Conservation (phyloP, 2,329 filamentous ascomycete species). For the Penicillium sp. region DNA sequence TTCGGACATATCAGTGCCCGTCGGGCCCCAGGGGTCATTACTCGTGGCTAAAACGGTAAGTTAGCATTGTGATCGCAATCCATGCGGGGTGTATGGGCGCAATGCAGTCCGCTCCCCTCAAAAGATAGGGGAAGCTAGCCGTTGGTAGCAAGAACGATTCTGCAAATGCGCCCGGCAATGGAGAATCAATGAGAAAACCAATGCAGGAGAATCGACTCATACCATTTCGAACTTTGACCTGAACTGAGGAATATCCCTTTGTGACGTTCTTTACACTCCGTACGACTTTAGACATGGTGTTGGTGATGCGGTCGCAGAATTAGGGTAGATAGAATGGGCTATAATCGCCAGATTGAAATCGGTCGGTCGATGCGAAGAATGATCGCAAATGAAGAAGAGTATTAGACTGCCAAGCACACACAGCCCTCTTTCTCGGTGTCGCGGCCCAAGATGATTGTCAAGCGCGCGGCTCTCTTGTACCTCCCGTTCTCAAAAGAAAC, state of each 20-base stretch:
- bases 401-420: slow-evolving; percentile 23
- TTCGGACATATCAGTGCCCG: slow-evolving; percentile 97
- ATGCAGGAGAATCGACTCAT: slow-evolving; percentile 36
- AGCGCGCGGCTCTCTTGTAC: slow-evolving; percentile 10
- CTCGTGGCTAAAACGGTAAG: slow-evolving; percentile 73
- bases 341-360: slow-evolving; percentile 5
- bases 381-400: slow-evolving; percentile 6
- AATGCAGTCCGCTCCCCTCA: slow-evolving; percentile 3
- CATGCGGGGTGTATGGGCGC: slow-evolving; percentile 1
- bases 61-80: slow-evolving; percentile 15
- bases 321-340: not conserved
- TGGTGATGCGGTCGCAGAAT: slow-evolving; percentile 16
- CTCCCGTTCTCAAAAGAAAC: not conserved
- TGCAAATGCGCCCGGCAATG: not conserved
- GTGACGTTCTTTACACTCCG: slow-evolving; percentile 99
- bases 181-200: not conserved
- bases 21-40: slow-evolving; percentile 98
- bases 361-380: slow-evolving; percentile 13
- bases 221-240: slow-evolving; percentile 99
- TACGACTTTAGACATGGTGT: slow-evolving; percentile 88
- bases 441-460: slow-evolving; percentile 20
- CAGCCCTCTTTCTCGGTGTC: slow-evolving; percentile 21
- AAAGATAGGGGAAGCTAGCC: slow-evolving; percentile 5
- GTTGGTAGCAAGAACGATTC: not conserved
- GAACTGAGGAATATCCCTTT: slow-evolving; percentile 93